A percentile compares a stretch with the other conserved stretches of the same genome.
phyloP scores from a whole-genome alignment of 305 asterid species.

The Fraxinus sp. region DNA sequence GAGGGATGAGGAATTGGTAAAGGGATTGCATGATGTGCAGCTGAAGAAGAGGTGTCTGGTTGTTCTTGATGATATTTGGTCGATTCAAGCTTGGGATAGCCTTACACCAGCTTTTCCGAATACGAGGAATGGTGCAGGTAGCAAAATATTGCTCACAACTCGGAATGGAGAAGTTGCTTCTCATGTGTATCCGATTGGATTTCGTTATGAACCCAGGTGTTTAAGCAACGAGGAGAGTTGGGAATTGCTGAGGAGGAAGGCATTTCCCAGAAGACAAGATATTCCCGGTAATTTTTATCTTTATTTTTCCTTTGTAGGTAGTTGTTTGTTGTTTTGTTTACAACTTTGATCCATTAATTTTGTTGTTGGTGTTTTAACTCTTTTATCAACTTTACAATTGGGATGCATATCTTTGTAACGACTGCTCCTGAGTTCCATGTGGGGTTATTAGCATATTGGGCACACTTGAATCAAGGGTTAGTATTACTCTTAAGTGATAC shows the following conservation, averaged over 20 bases:
- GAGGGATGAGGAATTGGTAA: constrained; percentile 39
- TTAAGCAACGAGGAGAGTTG: constrained; percentile 34
- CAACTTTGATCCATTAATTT: background rate
- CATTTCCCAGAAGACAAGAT: constrained; percentile 27
- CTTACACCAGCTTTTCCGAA: constrained; percentile 28
- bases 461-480: background rate
- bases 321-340: background rate
- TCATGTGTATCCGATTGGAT: constrained; percentile 24
- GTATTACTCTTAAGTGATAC: background rate
- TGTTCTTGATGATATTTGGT: constrained; percentile 39
- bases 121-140: constrained; percentile 14
- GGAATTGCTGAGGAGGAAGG: constrained; percentile 36
- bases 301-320: background rate
- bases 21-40: constrained; percentile 31
- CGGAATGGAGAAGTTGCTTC: constrained; percentile 27
- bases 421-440: background rate
- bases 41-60: constrained; percentile 34
- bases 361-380: background rate
- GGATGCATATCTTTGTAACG: background rate
- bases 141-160: constrained; percentile 34
- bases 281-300: constrained; percentile 21
- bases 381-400: background rate
- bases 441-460: background rate
- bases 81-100: constrained; percentile 30
- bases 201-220: constrained; percentile 26